These are phyloP conservation scores for Claviceps quebecensis DNA, from an alignment of 2,329 filamentous ascomycete species.

Conservation along the genomic window DNA sequence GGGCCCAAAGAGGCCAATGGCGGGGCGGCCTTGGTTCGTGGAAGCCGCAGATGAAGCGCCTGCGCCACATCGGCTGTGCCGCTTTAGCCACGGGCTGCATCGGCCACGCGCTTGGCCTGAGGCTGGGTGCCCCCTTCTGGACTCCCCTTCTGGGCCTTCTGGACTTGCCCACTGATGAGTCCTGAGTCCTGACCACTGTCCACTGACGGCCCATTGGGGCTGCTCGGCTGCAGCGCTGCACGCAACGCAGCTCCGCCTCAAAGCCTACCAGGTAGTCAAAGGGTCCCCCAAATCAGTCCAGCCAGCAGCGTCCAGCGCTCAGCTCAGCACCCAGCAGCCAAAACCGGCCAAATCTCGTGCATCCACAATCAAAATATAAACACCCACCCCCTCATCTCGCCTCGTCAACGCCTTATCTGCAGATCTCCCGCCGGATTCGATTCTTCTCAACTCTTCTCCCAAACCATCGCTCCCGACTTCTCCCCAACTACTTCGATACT, in stretches of 20 bases:
- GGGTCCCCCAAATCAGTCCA: not conserved
- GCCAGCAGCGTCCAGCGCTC: not conserved
- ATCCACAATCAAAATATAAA: slow-evolving; percentile 20
- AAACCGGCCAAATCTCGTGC: slow-evolving; percentile 6
- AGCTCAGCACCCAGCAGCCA: slow-evolving; percentile 1
- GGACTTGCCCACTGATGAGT: no score
- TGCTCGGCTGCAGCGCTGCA: no score
- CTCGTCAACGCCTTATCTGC: slow-evolving; percentile 11
- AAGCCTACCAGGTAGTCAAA: no score
- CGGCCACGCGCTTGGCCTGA: not conserved
- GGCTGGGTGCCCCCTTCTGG: not conserved
- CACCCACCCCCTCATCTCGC: slow-evolving; percentile 15
- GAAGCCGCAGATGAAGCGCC: not conserved
- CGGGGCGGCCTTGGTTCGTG: not conserved
- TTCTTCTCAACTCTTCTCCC: slow-evolving; percentile 11
- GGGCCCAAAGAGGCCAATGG: not conserved
- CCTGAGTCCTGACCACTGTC: no score
- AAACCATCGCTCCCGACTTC: slow-evolving; percentile 10
- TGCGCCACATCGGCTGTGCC: not conserved
- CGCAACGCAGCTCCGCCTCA: slow-evolving; percentile 1
- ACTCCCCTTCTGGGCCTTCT: not conserved
- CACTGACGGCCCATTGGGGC: no score
- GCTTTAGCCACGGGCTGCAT: not conserved
- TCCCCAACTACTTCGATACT: not conserved
- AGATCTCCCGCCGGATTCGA: slow-evolving; percentile 8